Base-by-base conservation (phyloP, 2,329 filamentous ascomycete genomes). In the Xylariaceae sp. region DNA sequence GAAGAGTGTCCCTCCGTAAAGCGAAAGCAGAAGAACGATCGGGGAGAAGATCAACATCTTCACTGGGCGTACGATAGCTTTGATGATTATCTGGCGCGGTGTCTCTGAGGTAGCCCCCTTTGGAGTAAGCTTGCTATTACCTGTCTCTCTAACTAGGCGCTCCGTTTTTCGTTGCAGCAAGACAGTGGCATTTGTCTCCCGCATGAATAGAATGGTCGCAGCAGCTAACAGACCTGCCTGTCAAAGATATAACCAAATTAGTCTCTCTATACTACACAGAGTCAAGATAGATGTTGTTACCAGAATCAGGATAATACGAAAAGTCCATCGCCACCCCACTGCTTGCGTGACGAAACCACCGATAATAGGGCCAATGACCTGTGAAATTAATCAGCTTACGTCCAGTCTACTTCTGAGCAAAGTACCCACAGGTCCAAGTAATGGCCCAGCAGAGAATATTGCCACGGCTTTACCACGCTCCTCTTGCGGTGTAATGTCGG, bases 271-370 rank as follows among this genome's bases (percentile, higher is more conserved):
- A 5, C 10, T 24, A 27, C 2, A 13, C 13, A n/a, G 1, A 24
- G 20, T 1, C 3, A n/a, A 8, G 6, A 10, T 4, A n/a, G 32
- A 5, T 3, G 13, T 65, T 65, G 27, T 61, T 65, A 73, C 72
- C n/a, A 69, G 40, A 35, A 74, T 73, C 3, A 64, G 54, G 18
- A 73, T 59, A 18, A 75, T 57, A 64, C 72, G 70, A 48, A 73
- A 73, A 2, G 64, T 69, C 80, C 80, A 82, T 20, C 79, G 73
- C 80, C 80, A 82, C 6, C 77, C 73, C 13, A 69, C 59, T 16
- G 53, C 50, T 50, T 69, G 47, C 8, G 63, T 62, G 0, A 71
- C 59, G 39, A 71, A 73, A 4, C 71, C 69, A 33, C 70, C 70
- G 21, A 77, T 71, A n/a, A 81, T 72, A 2, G 79, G 80, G 1